Evolutionary conservation across 2,329 filamentous ascomycete species (phyloP), one percentile per base, ranked within the genome.

Genomic region (Chrysosporium queenslandicum): DNA sequence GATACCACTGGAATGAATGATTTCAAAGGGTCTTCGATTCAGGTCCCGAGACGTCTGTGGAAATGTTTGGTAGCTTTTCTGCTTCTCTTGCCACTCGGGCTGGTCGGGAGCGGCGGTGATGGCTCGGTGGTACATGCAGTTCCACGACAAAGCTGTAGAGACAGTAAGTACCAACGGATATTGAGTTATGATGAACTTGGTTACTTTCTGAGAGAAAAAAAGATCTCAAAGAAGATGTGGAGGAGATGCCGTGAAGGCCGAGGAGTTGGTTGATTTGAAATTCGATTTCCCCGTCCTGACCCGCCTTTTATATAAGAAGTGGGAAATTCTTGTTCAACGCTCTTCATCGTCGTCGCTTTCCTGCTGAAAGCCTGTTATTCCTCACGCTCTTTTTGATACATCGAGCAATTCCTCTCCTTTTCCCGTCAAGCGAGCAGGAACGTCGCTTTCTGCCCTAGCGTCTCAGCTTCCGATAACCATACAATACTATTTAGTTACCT

Each of bases 1-100:
- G 48, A 51, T 51, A 51, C 48, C 37, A 51, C 48, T 42, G 48
- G 39, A 51, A 43, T 43, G 48, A 18, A 43, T 37, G 39, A 45
- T 21, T 49, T 41, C 11, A 34, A 37, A n/a, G 29, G 34, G 34
- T 16, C 21, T 30, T 23, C 16, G 1, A 29, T 12, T 42, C 32
- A 27, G 16, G 18, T 37, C 32, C 3, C n/a, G n/a, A n/a, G 30
- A 45, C 7, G 2, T 46, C 16, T 30, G 3, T 8, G 9, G 9
- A 8, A 20, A 30, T 12, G 4, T 45, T 11, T 46, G 14, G 29
- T 34, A 34, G 25, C 27, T 30, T 45, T 45, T 37, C 4, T 16
- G 34, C 9, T 34, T 8, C 4, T 16, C 30, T 46, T 34, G 43
- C 43, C 43, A 46, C 43, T 30, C 43, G 43, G n/a, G 43, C 8